These are phyloP conservation scores for Sarocladium brachiariae DNA, from an alignment of 2,329 filamentous ascomycete species.

Conservation along the genomic window DNA sequence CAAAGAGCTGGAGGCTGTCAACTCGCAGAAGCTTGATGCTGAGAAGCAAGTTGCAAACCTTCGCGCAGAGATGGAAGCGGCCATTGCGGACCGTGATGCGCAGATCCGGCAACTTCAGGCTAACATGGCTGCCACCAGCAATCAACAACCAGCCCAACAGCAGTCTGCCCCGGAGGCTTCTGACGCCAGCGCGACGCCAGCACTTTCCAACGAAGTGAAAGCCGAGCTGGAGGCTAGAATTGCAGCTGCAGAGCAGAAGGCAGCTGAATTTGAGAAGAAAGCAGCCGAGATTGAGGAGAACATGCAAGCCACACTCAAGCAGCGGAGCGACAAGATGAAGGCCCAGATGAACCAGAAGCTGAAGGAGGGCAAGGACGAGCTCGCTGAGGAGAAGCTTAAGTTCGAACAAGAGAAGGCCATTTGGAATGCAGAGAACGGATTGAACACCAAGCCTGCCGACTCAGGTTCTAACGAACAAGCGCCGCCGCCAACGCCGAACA, in stretches of 20 bases:
- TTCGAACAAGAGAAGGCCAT: conserved; percentile 59
- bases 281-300: conserved; percentile 57
- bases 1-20: conserved; percentile 60
- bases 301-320: conserved; percentile 58
- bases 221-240: conserved; percentile 57
- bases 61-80: conserved; percentile 52
- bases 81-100: conserved; percentile 58
- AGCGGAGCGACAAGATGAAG: conserved; percentile 63
- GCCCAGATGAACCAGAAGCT: conserved; percentile 62
- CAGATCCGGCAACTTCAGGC: conserved; percentile 38
- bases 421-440: conserved; percentile 47
- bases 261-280: conserved; percentile 58
- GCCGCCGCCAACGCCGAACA: conserved; percentile 22
- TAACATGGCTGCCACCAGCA: conserved; percentile 21
- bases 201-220: conserved; percentile 50
- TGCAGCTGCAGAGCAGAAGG: conserved; percentile 51
- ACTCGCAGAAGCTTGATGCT: conserved; percentile 61
- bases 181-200: conserved; percentile 14
- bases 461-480: conserved; percentile 16
- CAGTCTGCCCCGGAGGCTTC: conserved; percentile 14
- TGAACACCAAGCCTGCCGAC: conserved; percentile 19
- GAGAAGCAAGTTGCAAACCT: conserved; percentile 54
- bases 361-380: conserved; percentile 52
- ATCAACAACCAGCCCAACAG: conserved; percentile 2
- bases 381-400: conserved; percentile 46